A percentile compares a stretch with the other conserved stretches of the same genome.
These are phyloP conservation scores for Aureobasidium sp. DNA, from an alignment of 2,329 filamentous ascomycete genomes.

Conservation along the genomic window DNA sequence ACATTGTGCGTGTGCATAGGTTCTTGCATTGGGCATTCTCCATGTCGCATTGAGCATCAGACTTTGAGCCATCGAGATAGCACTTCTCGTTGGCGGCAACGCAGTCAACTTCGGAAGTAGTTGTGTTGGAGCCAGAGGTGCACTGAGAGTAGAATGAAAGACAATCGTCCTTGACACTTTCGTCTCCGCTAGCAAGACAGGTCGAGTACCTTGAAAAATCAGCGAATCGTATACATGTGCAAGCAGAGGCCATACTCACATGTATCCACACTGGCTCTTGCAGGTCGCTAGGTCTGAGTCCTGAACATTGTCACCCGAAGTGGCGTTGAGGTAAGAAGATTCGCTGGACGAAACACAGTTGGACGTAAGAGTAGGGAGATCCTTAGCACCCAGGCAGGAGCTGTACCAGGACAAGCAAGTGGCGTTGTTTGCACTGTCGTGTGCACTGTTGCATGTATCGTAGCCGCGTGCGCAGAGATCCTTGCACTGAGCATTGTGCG, in stretches of 20 bases:
- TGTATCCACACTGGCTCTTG: not conserved
- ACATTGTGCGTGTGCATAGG: not conserved
- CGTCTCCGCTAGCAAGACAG: not conserved
- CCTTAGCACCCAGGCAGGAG: not conserved
- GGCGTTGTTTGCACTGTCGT: not conserved
- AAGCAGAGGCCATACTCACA: not conserved
- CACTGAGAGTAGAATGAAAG: not conserved
- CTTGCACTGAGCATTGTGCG: not conserved
- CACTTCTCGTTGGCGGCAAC: not conserved
- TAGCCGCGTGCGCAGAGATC: not conserved
- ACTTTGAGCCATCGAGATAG: not conserved
- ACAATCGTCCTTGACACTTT: not conserved
- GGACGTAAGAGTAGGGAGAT: not conserved
- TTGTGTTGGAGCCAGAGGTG: not conserved
- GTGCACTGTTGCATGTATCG: not conserved
- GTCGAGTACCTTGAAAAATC: not conserved
- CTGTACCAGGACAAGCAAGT: not conserved
- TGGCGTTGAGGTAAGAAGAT: not conserved
- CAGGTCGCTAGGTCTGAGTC: not conserved
- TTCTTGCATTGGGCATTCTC: not conserved
- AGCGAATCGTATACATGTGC: too few relatives aligned
- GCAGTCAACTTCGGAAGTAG: not conserved
- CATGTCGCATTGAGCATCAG: not conserved
- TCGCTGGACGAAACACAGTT: not conserved
- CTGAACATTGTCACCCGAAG: not conserved